These are phyloP conservation scores for Pythium oligandrum DNA, from an alignment of 352 stramenopile genomes.

Conservation along the genomic window DNA sequence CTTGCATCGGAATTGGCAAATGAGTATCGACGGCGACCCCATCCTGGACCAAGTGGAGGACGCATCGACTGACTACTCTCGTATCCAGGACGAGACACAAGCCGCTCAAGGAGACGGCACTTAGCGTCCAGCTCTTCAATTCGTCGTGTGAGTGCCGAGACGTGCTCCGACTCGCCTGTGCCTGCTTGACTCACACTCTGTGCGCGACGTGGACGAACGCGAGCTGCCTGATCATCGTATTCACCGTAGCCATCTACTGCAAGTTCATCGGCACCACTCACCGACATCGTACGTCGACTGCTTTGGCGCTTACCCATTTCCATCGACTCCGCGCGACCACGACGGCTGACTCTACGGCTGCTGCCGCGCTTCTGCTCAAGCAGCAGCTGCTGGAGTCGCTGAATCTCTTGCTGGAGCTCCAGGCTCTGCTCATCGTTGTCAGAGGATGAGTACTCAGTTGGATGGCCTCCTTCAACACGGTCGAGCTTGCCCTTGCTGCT, in stretches of 20 bases:
- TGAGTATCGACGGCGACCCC: constrained; percentile 15
- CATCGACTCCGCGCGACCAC: constrained; percentile 3
- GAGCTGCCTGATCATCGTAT: constrained; percentile 28
- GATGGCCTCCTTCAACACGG: too few relatives aligned
- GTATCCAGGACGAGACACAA: constrained; percentile 36
- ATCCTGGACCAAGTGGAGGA: not conserved
- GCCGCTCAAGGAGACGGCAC: constrained; percentile 73
- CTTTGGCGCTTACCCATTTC: constrained; percentile 2
- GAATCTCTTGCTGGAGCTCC: constrained; percentile 59
- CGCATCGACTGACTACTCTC: constrained; percentile 30
- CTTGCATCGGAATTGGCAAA: constrained; percentile 20
- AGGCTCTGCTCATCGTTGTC: constrained; percentile 35
- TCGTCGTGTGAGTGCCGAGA: constrained; percentile 52
- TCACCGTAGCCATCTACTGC: constrained; percentile 36
- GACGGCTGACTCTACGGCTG: constrained; percentile 5
- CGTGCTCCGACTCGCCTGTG: constrained; percentile 41
- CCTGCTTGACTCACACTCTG: constrained; percentile 46
- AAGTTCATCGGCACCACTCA: constrained; percentile 23
- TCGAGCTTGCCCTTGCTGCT: too few relatives aligned
- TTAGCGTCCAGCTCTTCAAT: constrained; percentile 81
- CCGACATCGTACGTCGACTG: constrained; percentile 33
- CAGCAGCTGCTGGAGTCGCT: constrained; percentile 73
- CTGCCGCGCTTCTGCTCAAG: constrained; percentile 37
- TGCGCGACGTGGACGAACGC: constrained; percentile 29
- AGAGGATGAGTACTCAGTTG: too few relatives aligned